phyloP scores from a whole-genome alignment of 176 grass and related monocot species.

The Musa schizocarpa region DNA sequence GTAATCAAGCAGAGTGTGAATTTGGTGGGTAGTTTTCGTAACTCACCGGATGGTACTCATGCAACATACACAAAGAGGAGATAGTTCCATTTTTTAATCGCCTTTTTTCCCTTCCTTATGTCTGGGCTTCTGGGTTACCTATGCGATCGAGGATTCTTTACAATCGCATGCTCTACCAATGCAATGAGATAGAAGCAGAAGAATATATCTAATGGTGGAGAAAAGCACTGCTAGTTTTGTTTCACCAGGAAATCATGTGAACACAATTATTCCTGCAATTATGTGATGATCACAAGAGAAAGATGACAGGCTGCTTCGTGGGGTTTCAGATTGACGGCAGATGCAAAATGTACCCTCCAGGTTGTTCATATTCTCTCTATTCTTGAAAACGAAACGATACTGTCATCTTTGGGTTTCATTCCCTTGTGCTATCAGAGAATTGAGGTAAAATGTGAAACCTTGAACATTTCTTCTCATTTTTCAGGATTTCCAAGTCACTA shows the following conservation, averaged over 20 bases:
- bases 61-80: not conserved
- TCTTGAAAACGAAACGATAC: not conserved
- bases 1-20: not conserved
- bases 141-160: not conserved
- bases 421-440: not conserved
- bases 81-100: conserved; percentile 2
- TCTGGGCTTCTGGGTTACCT: not conserved
- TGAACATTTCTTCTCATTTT: not conserved
- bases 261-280: not conserved
- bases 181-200: conserved; percentile 8
- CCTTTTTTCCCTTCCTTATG: not conserved
- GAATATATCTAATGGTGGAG: too few species aligned
- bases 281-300: not conserved
- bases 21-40: conserved; percentile 25
- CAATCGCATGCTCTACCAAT: not conserved
- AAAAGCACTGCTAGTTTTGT: conserved; percentile 1
- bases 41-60: conserved; percentile 1
- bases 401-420: not conserved
- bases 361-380: not conserved
- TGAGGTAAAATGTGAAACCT: not conserved
- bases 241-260: conserved; percentile 1
- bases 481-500: conserved; percentile 1
- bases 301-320: conserved; percentile 1
- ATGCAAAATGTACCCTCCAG: not conserved
- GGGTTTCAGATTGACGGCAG: not conserved